phyloP scores from a whole-genome alignment of 2,329 filamentous ascomycete genomes.

The Cryoendolithus antarcticus region DNA sequence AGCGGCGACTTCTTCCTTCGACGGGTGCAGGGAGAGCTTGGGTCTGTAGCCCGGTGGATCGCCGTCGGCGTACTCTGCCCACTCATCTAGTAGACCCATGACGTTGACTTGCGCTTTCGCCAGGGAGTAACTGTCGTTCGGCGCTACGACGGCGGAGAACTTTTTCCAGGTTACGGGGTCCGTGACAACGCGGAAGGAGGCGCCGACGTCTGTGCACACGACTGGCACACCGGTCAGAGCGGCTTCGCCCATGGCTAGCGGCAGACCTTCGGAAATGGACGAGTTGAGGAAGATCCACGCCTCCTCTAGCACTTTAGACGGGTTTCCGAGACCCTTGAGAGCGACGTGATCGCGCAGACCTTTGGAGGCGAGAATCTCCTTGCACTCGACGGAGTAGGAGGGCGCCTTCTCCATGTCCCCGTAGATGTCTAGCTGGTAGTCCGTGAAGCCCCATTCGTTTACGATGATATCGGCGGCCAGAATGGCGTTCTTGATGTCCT shows the following conservation, averaged over 20 bases:
- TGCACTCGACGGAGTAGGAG: constrained; percentile 41
- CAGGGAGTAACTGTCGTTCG: constrained; percentile 49
- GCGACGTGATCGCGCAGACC: constrained; percentile 33
- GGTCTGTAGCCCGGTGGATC: constrained; percentile 27
- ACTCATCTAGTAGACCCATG: constrained; percentile 49
- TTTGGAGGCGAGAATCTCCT: constrained; percentile 39
- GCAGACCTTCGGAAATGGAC: constrained; percentile 33
- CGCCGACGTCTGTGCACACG: constrained; percentile 39
- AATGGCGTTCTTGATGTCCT: constrained; percentile 49
- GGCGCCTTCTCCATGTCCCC: constrained; percentile 47
- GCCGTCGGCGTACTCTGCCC: constrained; percentile 47
- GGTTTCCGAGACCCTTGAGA: constrained; percentile 40
- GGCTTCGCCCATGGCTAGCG: constrained; percentile 34
- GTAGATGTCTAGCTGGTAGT: constrained; percentile 47
- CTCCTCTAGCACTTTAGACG: constrained; percentile 41
- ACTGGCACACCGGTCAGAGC: constrained; percentile 34
- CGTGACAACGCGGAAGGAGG: constrained; percentile 43
- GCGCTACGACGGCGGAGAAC: constrained; percentile 52
- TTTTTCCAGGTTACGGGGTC: constrained; percentile 35
- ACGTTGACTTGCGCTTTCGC: constrained; percentile 51
- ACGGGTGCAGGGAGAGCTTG: constrained; percentile 37
- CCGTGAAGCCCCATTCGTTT: constrained; percentile 46
- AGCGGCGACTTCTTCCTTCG: constrained; percentile 37
- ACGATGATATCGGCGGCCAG: constrained; percentile 48
- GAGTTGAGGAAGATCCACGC: constrained; percentile 44